Evolutionary conservation across 1,139 yeast genomes (phyloP).

Genomic region (Suhomyces terraborum): DNA sequence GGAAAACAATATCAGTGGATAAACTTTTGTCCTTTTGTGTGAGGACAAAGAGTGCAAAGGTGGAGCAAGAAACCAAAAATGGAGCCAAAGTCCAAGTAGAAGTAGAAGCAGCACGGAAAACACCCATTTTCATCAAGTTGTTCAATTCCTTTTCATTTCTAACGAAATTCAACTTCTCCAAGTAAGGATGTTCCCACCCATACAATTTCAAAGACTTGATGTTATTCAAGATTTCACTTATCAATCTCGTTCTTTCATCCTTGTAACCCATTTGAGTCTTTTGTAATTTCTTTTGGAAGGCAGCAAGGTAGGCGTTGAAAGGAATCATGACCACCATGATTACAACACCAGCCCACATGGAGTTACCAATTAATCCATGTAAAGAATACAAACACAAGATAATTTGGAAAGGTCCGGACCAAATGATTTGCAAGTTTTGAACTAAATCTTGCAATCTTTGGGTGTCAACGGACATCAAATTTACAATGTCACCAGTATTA

Average conservation of each 20-base stretch:
- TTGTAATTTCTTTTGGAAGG: slow-evolving; percentile 74
- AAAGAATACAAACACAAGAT: slow-evolving; percentile 74
- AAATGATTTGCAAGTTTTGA: slow-evolving; percentile 81
- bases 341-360: slow-evolving; percentile 97
- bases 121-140: slow-evolving; percentile 76
- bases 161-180: slow-evolving; percentile 68
- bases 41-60: slow-evolving; percentile 80
- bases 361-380: slow-evolving; percentile 74
- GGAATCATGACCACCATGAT: slow-evolving; percentile 87
- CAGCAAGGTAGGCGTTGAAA: slow-evolving; percentile 72
- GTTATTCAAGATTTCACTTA: slow-evolving; percentile 86
- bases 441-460: slow-evolving; percentile 90
- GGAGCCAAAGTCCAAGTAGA: slow-evolving; percentile 91
- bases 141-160: slow-evolving; percentile 87
- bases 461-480: slow-evolving; percentile 94
- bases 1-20: slow-evolving; percentile 91
- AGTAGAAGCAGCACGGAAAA: slow-evolving; percentile 68
- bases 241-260: slow-evolving; percentile 55
- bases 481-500: slow-evolving; percentile 96
- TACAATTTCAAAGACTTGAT: slow-evolving; percentile 90
- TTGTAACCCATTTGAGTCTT: slow-evolving; percentile 51
- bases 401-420: slow-evolving; percentile 98
- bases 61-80: slow-evolving; percentile 84
- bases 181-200: slow-evolving; percentile 93
- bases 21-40: slow-evolving; percentile 64